A percentile compares a stretch with the other conserved stretches of the same genome.
phyloP scores from a whole-genome alignment of 192 early-diverging fungal species.

The Coemansia sp. region DNA sequence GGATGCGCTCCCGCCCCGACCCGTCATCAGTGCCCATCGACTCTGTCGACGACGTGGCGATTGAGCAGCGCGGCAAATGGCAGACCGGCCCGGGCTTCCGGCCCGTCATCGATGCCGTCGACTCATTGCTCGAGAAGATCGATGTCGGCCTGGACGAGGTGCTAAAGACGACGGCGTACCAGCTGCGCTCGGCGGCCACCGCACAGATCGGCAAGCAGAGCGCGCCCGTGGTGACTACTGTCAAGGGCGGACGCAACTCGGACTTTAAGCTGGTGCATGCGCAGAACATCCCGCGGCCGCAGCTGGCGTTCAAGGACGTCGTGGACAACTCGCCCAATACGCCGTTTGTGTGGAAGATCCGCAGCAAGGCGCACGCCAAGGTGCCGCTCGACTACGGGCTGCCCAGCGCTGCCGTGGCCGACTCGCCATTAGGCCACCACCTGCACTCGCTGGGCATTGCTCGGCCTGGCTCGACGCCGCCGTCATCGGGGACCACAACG shows the following conservation, averaged over 20 bases:
- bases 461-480: conserved; percentile 4
- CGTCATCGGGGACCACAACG: conserved; percentile 1
- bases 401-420: conserved; percentile 20
- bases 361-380: conserved; percentile 75
- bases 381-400: conserved; percentile 70
- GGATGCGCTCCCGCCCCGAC: conserved; percentile 14
- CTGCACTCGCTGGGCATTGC: conserved; percentile 39
- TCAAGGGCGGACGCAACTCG: conserved; percentile 17
- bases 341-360: conserved; percentile 81
- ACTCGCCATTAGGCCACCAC: conserved; percentile 28
- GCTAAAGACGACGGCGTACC: conserved; percentile 32
- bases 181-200: conserved; percentile 17
- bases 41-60: conserved; percentile 32
- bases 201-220: conserved; percentile 36
- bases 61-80: conserved; percentile 54
- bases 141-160: conserved; percentile 77
- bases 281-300: conserved; percentile 77
- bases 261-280: conserved; percentile 65
- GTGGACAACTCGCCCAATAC: conserved; percentile 79
- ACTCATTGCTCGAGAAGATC: conserved; percentile 80
- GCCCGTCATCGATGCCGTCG: conserved; percentile 69
- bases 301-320: conserved; percentile 80
- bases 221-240: conserved; percentile 27
- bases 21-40: conserved; percentile 9
- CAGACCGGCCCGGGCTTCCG: conserved; percentile 66